A percentile compares a stretch with the other conserved stretches of the same genome.
phyloP scores from a whole-genome alignment of 106 monocot species.

The Dendrobium catenatum region DNA sequence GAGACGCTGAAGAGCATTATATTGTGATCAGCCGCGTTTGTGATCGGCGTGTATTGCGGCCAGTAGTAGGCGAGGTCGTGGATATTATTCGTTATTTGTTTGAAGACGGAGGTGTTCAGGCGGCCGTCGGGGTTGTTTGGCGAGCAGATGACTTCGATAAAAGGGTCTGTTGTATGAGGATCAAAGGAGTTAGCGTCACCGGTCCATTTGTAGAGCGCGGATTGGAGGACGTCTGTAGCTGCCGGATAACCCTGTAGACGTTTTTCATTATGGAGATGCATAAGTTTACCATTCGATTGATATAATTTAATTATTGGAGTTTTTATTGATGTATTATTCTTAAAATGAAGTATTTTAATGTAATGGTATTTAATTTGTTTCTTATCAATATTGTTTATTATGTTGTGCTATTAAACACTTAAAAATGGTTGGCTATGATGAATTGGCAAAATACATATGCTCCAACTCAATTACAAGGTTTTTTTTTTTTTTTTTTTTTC shows the following conservation, averaged over 20 bases:
- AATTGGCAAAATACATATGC: no score
- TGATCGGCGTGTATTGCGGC: conserved; percentile 72
- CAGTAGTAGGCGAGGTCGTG: conserved; percentile 88
- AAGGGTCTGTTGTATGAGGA: conserved; percentile 3
- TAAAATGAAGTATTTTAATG: no score
- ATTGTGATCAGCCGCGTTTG: conserved; percentile 36
- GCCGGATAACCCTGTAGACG: conserved; percentile 53
- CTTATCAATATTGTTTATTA: no score
- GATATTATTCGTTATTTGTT: conserved; percentile 14
- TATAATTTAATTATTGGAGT: no score
- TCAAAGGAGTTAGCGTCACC: conserved; percentile 52
- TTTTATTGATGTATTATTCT: no score
- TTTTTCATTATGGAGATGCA: neutral
- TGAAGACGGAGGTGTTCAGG: conserved; percentile 29
- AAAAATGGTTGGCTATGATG: no score
- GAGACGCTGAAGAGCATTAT: conserved; percentile 84
- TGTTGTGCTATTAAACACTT: no score
- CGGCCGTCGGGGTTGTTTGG: conserved; percentile 78
- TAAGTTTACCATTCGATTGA: no score
- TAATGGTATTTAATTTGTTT: no score
- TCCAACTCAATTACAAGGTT: no score
- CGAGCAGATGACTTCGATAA: conserved; percentile 56
- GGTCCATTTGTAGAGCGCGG: conserved; percentile 55
- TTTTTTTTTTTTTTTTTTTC: no score
- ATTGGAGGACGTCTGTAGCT: conserved; percentile 38